Percentiles rank a stretch among this genome's conserved stretches.
phyloP scores from a whole-genome alignment of 1,284 basidiomycete genomes.

The Chondrostereum purpureum region DNA sequence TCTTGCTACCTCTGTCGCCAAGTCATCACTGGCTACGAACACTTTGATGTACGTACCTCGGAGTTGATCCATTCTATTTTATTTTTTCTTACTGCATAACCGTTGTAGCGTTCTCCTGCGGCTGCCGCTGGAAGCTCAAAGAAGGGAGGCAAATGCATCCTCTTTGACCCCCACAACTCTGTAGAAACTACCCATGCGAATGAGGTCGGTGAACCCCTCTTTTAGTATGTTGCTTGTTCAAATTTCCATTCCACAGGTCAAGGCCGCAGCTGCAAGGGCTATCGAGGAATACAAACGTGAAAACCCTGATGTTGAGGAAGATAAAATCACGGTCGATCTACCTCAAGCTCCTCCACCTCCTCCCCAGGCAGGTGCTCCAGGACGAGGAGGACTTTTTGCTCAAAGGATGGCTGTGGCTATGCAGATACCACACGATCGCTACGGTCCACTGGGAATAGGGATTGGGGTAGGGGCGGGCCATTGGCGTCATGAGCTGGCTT shows the following conservation, averaged over 20 bases:
- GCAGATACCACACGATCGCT: no score
- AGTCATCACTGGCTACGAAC: slow-evolving; percentile 68
- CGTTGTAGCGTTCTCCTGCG: no score
- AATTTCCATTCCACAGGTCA: slow-evolving; percentile 44
- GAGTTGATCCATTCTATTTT: no score
- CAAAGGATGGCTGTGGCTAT: no score
- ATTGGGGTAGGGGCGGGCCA: no score
- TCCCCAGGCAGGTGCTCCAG: slow-evolving; percentile 4
- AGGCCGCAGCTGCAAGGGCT: slow-evolving; percentile 60
- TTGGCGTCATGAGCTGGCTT: no score
- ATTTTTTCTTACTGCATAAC: no score
- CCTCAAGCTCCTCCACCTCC: slow-evolving; percentile 26
- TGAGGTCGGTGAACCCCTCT: slow-evolving; percentile 41
- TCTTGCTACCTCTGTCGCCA: slow-evolving; percentile 78
- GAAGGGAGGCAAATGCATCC: slow-evolving; percentile 43
- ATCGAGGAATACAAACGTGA: slow-evolving; percentile 48
- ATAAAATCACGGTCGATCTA: slow-evolving; percentile 51
- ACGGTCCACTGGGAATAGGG: no score
- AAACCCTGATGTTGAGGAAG: slow-evolving; percentile 50
- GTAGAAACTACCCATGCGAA: slow-evolving; percentile 57
- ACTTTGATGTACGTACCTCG: slow-evolving; percentile 65
- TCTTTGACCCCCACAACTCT: slow-evolving; percentile 53
- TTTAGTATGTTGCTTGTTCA: background rate
- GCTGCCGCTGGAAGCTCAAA: no score
- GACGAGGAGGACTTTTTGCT: no score